Base-by-base conservation (phyloP, 75 land plant genomes). In the Larix kaempferi region DNA sequence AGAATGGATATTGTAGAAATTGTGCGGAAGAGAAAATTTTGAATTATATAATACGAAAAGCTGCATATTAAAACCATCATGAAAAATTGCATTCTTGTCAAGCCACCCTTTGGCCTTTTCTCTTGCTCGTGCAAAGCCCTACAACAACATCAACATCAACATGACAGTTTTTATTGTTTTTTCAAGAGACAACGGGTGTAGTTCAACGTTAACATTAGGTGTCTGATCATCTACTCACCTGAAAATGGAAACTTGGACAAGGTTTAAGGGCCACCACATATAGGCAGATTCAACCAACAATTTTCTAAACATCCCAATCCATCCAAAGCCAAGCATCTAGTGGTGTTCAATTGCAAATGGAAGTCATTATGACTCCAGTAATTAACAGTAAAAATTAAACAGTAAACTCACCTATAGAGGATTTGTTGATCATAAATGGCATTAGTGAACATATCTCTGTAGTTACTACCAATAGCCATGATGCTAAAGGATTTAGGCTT, bases 191-290 rank as follows among this genome's bases (percentile, higher is more conserved):
- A n/a, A n/a, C n/a, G n/a, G n/a, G n/a, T n/a, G n/a, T n/a, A n/a
- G n/a, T n/a, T n/a, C n/a, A n/a, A n/a, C n/a, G n/a, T n/a, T n/a
- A n/a, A n/a, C n/a, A n/a, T n/a, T n/a, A n/a, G n/a, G n/a, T n/a
- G n/a, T n/a, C n/a, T n/a, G n/a, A n/a, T n/a, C n/a, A n/a, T n/a
- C n/a, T n/a, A n/a, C n/a, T n/a, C n/a, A n/a, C n/a, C 12, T 86
- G 88, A 94, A 92, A 8, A 92, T 84, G 29, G 97, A 92, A 41
- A 92, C 91, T 73, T 88, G 86, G 35, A 92, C 91, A 21, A 94
- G 77, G 74, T 78, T 88, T 3, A 59, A 7, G 1, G 97, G 95
- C 95, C 92, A 94, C 94, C 97, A 92, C 95, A 94, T 94, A 69
- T 86, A 86, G 1, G 97, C 82, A 5, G 92, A 85, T 19, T 94